Evolutionary conservation across 73 alveolate genomes (phyloP).

Genomic region (Blepharisma stoltei): DNA sequence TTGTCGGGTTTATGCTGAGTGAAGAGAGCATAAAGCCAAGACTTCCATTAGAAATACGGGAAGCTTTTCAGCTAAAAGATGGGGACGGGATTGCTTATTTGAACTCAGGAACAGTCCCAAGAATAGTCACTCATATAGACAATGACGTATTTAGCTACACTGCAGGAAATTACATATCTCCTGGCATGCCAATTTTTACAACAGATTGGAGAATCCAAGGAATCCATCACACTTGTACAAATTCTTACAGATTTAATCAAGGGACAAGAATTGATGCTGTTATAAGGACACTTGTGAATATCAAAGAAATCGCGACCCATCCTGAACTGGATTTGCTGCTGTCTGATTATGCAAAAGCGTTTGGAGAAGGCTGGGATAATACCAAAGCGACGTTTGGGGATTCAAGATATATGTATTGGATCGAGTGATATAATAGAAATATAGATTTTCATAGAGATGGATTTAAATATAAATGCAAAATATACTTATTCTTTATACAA

Average conservation of each 20-base stretch:
- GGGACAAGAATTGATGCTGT: neutral
- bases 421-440: neutral
- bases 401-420: neutral
- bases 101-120: neutral
- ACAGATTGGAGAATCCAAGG: neutral
- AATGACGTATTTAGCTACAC: slow-evolving; percentile 5
- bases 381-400: neutral
- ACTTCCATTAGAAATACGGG: slow-evolving; percentile 16
- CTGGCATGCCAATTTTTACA: slow-evolving; percentile 16
- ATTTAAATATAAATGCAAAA: too few species aligned
- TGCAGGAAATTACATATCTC: neutral
- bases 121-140: neutral
- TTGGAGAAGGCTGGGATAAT: neutral
- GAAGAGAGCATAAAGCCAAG: neutral
- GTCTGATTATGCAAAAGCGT: neutral
- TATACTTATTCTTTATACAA: too few species aligned
- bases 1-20: neutral
- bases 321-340: slow-evolving; percentile 4
- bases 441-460: too few species aligned
- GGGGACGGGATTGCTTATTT: neutral
- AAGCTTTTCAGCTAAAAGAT: neutral
- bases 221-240: slow-evolving; percentile 9
- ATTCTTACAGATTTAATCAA: neutral
- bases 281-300: neutral
- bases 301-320: neutral